Evolutionary conservation across 495 filamentous ascomycete genomes (phyloP).

Genomic region (Hypoxylon subgilvum): DNA sequence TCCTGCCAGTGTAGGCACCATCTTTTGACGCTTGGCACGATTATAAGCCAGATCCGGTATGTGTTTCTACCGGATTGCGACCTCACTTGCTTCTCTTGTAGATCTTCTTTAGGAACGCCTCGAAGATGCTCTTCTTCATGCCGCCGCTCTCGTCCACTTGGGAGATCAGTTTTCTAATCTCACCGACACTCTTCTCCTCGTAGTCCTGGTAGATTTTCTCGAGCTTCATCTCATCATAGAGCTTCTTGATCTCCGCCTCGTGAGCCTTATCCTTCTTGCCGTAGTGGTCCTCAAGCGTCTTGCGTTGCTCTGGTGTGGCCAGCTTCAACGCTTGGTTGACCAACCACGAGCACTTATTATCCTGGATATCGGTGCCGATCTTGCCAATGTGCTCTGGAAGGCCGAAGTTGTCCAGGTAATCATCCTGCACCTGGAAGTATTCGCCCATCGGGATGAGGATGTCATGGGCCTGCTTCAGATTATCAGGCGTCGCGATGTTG

Average conservation of each 20-base stretch:
- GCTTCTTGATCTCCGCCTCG: constrained; percentile 83
- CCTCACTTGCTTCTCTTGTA: constrained; percentile 91
- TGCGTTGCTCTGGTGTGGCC: constrained; percentile 79
- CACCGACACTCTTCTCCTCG: constrained; percentile 80
- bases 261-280: constrained; percentile 81
- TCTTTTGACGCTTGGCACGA: background rate
- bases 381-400: constrained; percentile 91
- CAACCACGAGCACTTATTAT: constrained; percentile 99
- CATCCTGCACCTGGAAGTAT: constrained; percentile 99
- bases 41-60: background rate
- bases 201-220: constrained; percentile 83
- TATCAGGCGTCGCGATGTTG: constrained; percentile 78
- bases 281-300: constrained; percentile 82
- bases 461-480: constrained; percentile 82
- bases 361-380: constrained; percentile 97
- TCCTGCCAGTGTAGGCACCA: background rate
- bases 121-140: constrained; percentile 87
- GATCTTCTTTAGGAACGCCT: constrained; percentile 91
- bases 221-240: constrained; percentile 83
- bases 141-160: constrained; percentile 83
- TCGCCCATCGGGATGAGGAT: constrained; percentile 98
- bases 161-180: constrained; percentile 75
- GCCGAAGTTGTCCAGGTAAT: constrained; percentile 97
- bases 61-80: background rate
- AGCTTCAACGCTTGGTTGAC: constrained; percentile 88